Evolutionary conservation across 257 asterid species (phyloP).

Genomic region (Dorcoceras hygrometricum): DNA sequence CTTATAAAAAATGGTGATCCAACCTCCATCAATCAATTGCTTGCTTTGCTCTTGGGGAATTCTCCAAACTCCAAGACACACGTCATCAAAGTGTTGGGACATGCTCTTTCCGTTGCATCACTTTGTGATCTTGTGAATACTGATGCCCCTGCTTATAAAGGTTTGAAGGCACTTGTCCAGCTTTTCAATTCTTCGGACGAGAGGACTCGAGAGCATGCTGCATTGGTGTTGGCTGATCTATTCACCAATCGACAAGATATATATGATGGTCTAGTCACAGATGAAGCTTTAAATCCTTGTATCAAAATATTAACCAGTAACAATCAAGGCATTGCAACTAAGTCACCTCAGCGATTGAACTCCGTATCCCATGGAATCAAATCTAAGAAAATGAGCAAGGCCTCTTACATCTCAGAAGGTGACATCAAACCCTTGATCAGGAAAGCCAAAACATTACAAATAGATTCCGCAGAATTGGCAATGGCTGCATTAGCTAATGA

Average conservation of each 20-base stretch:
- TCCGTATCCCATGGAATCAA: conserved; percentile 65
- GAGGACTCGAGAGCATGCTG: conserved; percentile 66
- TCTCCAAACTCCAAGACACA: conserved; percentile 63
- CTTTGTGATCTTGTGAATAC: conserved; percentile 54
- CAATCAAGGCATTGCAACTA: conserved; percentile 59
- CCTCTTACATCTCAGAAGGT: conserved; percentile 64
- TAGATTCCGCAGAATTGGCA: conserved; percentile 75
- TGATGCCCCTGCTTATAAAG: conserved; percentile 62
- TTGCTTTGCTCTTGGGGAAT: conserved; percentile 62
- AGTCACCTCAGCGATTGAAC: conserved; percentile 74
- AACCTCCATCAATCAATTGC: conserved; percentile 52
- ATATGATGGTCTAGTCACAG: conserved; percentile 61
- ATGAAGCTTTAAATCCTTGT: conserved; percentile 63
- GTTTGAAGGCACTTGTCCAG: conserved; percentile 72
- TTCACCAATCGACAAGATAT: conserved; percentile 62
- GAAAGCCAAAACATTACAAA: conserved; percentile 66
- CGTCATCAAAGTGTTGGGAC: conserved; percentile 70
- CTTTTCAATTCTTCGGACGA: conserved; percentile 71
- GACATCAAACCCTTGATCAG: conserved; percentile 63
- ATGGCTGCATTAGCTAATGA: conserved; percentile 76
- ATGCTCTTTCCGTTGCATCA: conserved; percentile 69
- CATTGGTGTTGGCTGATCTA: conserved; percentile 68
- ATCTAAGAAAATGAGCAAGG: conserved; percentile 37
- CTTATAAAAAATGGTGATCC: conserved; percentile 58
- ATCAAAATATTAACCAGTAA: conserved; percentile 62